Percentiles rank a stretch among this genome's conserved stretches.
These are phyloP conservation scores for Chrysoporthe deuterocubensis DNA, from an alignment of 2,329 filamentous ascomycete species.

Conservation along the genomic window DNA sequence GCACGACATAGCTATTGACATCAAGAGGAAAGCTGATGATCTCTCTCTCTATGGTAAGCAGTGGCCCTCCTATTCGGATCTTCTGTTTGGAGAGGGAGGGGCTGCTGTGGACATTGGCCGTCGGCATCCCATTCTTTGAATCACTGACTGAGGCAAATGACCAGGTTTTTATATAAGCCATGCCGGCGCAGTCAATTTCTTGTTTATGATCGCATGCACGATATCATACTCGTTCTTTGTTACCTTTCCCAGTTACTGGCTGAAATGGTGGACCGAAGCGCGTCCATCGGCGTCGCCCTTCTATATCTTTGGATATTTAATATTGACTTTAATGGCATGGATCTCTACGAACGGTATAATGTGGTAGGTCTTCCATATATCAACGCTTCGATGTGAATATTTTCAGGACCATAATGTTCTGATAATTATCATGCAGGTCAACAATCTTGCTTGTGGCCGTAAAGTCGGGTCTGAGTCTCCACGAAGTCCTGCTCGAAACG, in stretches of 20 bases:
- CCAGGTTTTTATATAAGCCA: constrained; percentile 44
- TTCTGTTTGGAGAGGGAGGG: constrained; percentile 10
- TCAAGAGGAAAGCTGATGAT: constrained; percentile 1
- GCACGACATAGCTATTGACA: constrained; percentile 3
- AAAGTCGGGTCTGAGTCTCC: constrained; percentile 40
- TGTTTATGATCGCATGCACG: constrained; percentile 34
- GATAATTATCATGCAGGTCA: constrained; percentile 34
- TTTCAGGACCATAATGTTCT: not conserved
- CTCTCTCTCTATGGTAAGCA: not conserved
- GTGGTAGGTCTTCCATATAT: constrained; percentile 30
- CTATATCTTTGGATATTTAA: constrained; percentile 43
- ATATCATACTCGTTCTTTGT: constrained; percentile 40
- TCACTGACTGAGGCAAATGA: constrained; percentile 36
- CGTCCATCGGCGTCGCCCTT: constrained; percentile 31
- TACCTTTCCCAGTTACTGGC: constrained; percentile 44
- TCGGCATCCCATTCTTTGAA: not conserved
- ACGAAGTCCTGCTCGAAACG: constrained; percentile 39
- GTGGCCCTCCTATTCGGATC: constrained; percentile 19
- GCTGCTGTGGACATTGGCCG: not conserved
- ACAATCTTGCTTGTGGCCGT: constrained; percentile 41
- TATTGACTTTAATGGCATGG: constrained; percentile 42
- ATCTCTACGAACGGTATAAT: constrained; percentile 40
- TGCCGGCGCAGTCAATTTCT: constrained; percentile 36
- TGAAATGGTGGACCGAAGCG: constrained; percentile 45
- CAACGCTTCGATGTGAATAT: too few relatives aligned